Evolutionary conservation across 164 flowering plant genomes (phyloP).

Genomic region (Tetracentron sinense): DNA sequence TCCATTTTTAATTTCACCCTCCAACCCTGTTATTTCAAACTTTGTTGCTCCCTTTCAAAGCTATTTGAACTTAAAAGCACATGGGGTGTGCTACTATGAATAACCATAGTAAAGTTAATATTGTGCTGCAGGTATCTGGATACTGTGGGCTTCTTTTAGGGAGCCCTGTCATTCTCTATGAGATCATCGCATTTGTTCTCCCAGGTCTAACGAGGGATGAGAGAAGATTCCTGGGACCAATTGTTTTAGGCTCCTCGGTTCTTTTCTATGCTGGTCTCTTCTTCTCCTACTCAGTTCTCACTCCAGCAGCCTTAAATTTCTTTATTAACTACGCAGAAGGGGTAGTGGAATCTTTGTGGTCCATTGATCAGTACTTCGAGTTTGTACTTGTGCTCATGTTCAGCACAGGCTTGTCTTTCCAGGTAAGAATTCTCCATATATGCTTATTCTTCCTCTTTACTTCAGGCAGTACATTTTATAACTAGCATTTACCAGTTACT

Average conservation of each 20-base stretch:
- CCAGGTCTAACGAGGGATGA: constrained; percentile 89
- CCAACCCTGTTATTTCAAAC: neutral
- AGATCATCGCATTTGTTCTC: constrained; percentile 92
- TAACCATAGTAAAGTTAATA: neutral
- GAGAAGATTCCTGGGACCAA: constrained; percentile 85
- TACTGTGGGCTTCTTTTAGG: constrained; percentile 93
- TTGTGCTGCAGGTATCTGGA: constrained; percentile 88
- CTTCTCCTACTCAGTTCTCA: constrained; percentile 81
- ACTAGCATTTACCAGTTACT: neutral
- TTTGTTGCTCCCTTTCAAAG: neutral
- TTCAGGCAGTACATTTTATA: too few relatives aligned
- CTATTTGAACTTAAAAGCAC: neutral
- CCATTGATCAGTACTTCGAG: constrained; percentile 96
- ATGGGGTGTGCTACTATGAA: neutral
- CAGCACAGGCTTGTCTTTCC: constrained; percentile 96
- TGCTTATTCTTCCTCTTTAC: neutral
- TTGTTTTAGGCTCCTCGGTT: constrained; percentile 89
- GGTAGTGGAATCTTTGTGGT: constrained; percentile 96
- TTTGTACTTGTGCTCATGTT: constrained; percentile 95
- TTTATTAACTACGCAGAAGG: constrained; percentile 96
- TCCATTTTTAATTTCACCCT: too few relatives aligned
- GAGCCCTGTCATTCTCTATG: constrained; percentile 90
- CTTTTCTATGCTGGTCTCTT: constrained; percentile 86
- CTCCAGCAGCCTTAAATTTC: constrained; percentile 96
- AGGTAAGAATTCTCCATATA: constrained; percentile 44